Percentiles rank a stretch among this genome's conserved stretches.
These are phyloP conservation scores for Laburnicola sp. DNA, from an alignment of 2,329 filamentous ascomycete species.

Conservation along the genomic window DNA sequence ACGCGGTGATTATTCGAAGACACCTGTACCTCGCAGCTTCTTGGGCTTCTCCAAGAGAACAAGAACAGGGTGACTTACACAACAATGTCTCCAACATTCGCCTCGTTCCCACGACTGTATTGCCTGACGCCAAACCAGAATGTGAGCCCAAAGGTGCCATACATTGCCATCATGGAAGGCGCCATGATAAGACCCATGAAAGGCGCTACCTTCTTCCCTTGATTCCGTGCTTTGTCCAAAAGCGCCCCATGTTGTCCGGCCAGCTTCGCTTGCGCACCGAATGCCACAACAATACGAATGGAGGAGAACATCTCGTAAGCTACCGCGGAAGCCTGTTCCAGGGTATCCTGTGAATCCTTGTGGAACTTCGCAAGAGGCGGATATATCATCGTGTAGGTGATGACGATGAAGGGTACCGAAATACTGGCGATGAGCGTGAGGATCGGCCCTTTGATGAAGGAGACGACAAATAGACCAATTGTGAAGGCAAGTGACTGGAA, in stretches of 20 bases:
- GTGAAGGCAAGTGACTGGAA: slow-evolving; percentile 43
- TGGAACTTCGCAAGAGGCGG: slow-evolving; percentile 40
- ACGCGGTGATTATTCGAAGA: too few species aligned
- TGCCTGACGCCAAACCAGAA: slow-evolving; percentile 48
- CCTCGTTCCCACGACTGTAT: slow-evolving; percentile 34
- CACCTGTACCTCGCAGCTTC: too few species aligned
- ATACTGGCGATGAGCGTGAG: slow-evolving; percentile 56
- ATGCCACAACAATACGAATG: slow-evolving; percentile 42
- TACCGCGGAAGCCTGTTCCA: slow-evolving; percentile 42
- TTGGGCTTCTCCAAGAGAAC: neutral
- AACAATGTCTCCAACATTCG: slow-evolving; percentile 38
- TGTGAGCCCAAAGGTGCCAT: slow-evolving; percentile 42
- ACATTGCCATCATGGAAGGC: slow-evolving; percentile 41
- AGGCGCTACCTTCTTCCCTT: slow-evolving; percentile 33
- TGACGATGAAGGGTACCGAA: slow-evolving; percentile 46
- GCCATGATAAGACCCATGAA: slow-evolving; percentile 41
- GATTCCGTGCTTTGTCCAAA: slow-evolving; percentile 32
- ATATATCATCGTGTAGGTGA: slow-evolving; percentile 34
- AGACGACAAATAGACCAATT: slow-evolving; percentile 48
- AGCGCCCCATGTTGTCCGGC: slow-evolving; percentile 32
- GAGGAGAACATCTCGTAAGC: slow-evolving; percentile 47
- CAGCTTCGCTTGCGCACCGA: slow-evolving; percentile 44
- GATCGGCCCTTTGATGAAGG: slow-evolving; percentile 57
- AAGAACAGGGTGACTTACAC: slow-evolving; percentile 24
- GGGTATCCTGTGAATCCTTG: slow-evolving; percentile 35